These are phyloP conservation scores for Agapanthus africanus DNA, from an alignment of 106 monocot species.

Conservation along the genomic window DNA sequence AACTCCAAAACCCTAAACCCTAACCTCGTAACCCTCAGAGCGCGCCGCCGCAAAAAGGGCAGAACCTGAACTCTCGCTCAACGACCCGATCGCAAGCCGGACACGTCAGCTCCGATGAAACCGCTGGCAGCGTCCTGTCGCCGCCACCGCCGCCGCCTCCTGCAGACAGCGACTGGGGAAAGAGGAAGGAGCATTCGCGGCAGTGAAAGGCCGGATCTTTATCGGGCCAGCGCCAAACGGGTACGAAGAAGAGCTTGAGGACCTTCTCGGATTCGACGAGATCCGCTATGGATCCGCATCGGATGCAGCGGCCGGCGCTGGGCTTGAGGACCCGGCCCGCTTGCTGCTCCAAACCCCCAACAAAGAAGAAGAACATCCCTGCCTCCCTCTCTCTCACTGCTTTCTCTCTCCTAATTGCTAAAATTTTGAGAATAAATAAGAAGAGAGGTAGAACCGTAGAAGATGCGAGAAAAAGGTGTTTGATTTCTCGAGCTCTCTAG, in stretches of 20 bases:
- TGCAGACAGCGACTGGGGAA: constrained; percentile 19
- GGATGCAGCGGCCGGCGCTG: constrained; percentile 40
- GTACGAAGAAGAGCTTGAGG: constrained; percentile 65
- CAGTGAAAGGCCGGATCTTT: constrained; percentile 27
- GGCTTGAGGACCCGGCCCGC: constrained; percentile 30
- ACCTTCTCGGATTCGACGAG: constrained; percentile 57
- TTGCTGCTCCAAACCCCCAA: constrained; percentile 54
- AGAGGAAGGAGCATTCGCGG: constrained; percentile 36
- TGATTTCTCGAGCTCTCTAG: too few relatives aligned
- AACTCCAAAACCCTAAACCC: too few relatives aligned
- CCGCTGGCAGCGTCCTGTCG: background rate
- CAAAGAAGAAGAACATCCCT: constrained; percentile 71
- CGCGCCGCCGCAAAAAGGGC: constrained; percentile 14
- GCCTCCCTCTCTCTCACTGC: too few relatives aligned
- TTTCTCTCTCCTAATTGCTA: too few relatives aligned
- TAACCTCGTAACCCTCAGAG: too few relatives aligned
- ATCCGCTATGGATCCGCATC: constrained; percentile 42
- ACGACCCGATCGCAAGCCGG: constrained; percentile 37
- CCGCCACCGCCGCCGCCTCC: background rate
- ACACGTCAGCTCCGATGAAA: constrained; percentile 23
- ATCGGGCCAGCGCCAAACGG: constrained; percentile 46
- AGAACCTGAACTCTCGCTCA: constrained; percentile 17
- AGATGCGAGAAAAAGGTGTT: too few relatives aligned
- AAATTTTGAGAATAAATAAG: too few relatives aligned
- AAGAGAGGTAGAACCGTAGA: too few relatives aligned